These are phyloP conservation scores for Primulina eburnea DNA, from an alignment of 257 asterid species.

Conservation along the genomic window DNA sequence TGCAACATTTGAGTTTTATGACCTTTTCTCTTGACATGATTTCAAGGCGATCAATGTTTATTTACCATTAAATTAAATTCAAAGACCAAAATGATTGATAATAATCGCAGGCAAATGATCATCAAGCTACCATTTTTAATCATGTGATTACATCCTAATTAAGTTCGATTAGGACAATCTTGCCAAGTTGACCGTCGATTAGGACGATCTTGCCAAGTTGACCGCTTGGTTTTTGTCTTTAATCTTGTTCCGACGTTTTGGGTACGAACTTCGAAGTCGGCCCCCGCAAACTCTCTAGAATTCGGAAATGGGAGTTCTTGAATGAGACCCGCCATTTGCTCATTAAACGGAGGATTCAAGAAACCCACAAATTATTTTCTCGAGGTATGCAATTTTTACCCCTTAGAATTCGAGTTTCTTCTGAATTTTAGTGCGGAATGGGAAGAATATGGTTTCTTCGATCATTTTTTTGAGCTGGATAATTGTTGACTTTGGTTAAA, in stretches of 20 bases:
- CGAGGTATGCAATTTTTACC: conserved; percentile 35
- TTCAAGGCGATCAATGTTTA: too few species aligned
- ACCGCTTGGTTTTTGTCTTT: background rate
- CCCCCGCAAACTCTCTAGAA: background rate
- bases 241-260: too few species aligned
- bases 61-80: too few species aligned
- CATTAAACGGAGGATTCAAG: conserved; percentile 12
- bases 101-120: background rate
- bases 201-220: background rate
- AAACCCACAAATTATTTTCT: conserved; percentile 22
- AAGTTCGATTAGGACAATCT: background rate
- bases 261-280: too few species aligned
- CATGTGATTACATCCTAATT: background rate
- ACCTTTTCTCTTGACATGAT: too few species aligned
- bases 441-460: background rate
- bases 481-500: background rate
- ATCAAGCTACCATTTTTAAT: background rate
- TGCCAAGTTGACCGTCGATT: background rate
- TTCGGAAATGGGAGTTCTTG: conserved; percentile 10
- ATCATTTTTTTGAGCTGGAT: background rate
- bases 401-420: background rate
- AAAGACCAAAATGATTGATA: too few species aligned
- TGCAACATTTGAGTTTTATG: too few species aligned
- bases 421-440: background rate
- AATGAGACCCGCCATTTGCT: conserved; percentile 18